phyloP scores from a whole-genome alignment of 1,284 basidiomycete species.

The Sanguinoderma infundibulare region DNA sequence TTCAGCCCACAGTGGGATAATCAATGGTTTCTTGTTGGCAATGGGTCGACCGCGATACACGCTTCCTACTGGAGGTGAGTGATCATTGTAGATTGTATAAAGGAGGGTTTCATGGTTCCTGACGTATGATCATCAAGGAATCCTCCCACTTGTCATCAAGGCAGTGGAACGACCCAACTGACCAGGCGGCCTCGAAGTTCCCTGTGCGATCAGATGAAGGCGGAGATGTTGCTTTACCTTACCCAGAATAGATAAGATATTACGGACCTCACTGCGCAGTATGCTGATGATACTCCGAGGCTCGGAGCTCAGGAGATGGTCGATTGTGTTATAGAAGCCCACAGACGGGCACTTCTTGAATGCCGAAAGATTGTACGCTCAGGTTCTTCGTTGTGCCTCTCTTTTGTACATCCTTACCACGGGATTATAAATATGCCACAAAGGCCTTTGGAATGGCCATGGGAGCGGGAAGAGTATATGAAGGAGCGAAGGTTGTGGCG shows the following conservation, averaged over 20 bases:
- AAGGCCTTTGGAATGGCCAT: neutral
- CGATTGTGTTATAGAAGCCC: neutral
- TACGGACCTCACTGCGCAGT: too few species aligned
- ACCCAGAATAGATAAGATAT: too few species aligned
- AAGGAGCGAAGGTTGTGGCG: neutral
- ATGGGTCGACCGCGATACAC: slow-evolving; percentile 47
- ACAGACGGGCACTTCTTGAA: neutral
- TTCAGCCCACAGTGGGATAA: slow-evolving; percentile 66
- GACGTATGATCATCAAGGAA: neutral
- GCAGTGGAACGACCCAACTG: neutral
- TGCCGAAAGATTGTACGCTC: neutral
- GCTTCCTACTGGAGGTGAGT: slow-evolving; percentile 65
- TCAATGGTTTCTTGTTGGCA: slow-evolving; percentile 54
- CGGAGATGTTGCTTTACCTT: neutral
- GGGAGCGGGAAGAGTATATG: neutral
- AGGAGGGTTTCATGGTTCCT: neutral
- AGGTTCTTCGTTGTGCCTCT: neutral
- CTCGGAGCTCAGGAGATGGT: too few species aligned
- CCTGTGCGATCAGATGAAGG: too few species aligned
- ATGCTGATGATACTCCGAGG: too few species aligned
- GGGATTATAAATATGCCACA: neutral
- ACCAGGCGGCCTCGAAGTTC: too few species aligned
- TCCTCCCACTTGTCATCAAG: slow-evolving; percentile 11
- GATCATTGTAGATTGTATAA: too few species aligned
- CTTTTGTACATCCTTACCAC: neutral